phyloP scores from a whole-genome alignment of 2,329 filamentous ascomycete species.

The Didymella arachidicola region DNA sequence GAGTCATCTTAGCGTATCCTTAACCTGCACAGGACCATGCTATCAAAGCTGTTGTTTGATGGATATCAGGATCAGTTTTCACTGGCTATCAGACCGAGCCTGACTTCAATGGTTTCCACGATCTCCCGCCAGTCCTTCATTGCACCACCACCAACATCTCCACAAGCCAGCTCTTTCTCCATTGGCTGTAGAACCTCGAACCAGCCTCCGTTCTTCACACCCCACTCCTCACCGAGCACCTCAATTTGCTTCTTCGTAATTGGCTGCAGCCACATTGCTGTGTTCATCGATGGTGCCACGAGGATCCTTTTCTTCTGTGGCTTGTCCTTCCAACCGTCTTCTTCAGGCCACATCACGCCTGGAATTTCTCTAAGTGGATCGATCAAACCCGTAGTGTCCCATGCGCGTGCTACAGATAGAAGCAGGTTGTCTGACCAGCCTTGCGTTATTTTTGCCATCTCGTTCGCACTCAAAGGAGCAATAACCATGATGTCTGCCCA shows the following conservation, averaged over 20 bases:
- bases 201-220: constrained; percentile 57
- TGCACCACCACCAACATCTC: constrained; percentile 80
- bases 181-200: constrained; percentile 76
- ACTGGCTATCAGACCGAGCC: constrained; percentile 33
- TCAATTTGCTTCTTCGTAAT: constrained; percentile 76
- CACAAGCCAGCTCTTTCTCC: constrained; percentile 82
- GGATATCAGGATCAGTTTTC: not conserved
- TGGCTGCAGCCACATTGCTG: constrained; percentile 87
- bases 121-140: constrained; percentile 85
- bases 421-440: constrained; percentile 83
- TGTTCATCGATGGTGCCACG: constrained; percentile 87
- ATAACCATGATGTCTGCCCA: constrained; percentile 84
- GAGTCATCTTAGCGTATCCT: no score
- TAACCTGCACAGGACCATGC: not conserved
- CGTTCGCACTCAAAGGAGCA: constrained; percentile 83
- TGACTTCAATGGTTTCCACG: constrained; percentile 67
- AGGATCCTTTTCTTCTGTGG: constrained; percentile 67
- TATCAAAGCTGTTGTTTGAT: not conserved
- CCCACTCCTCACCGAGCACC: constrained; percentile 79
- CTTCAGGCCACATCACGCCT: constrained; percentile 32
- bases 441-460: constrained; percentile 80
- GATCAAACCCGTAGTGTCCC: constrained; percentile 69
- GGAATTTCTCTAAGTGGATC: constrained; percentile 42
- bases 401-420: constrained; percentile 78
- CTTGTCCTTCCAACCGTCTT: constrained; percentile 23